These are phyloP conservation scores for Ophiostoma sp. DNA, from an alignment of 2,329 filamentous ascomycete genomes.

Conservation along the genomic window DNA sequence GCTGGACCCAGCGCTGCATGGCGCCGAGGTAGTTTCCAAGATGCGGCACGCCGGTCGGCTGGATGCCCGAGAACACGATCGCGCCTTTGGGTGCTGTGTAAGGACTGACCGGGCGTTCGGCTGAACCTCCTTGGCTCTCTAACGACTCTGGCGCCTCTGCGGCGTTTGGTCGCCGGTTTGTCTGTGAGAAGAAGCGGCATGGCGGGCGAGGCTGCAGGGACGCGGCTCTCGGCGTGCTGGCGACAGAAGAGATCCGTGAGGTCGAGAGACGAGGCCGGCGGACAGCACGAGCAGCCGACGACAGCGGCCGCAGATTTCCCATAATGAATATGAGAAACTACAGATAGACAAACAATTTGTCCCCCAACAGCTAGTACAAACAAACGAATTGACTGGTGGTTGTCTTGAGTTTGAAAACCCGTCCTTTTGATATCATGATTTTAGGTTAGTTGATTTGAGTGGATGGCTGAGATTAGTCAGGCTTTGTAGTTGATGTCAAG, in stretches of 20 bases:
- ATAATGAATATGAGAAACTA: background rate
- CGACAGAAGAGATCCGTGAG: background rate
- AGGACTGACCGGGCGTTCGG: background rate
- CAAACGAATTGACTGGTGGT: too few relatives aligned
- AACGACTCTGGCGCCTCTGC: too few relatives aligned
- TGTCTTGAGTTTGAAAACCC: background rate
- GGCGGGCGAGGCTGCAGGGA: background rate
- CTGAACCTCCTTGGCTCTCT: background rate
- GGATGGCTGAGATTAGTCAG: background rate
- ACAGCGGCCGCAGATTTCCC: background rate
- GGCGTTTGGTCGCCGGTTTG: background rate
- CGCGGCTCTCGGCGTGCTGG: background rate
- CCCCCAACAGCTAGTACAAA: too few relatives aligned
- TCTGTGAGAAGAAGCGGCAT: constrained; percentile 1
- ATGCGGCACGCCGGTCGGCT: constrained; percentile 90
- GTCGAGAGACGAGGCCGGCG: background rate
- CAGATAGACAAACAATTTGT: too few relatives aligned
- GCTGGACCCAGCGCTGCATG: constrained; percentile 73
- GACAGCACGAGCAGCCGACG: background rate
- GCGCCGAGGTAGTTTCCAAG: constrained; percentile 94
- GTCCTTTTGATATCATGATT: background rate
- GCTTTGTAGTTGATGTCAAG: too few relatives aligned
- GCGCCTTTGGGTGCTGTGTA: constrained; percentile 21
- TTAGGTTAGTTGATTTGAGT: background rate
- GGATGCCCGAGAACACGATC: constrained; percentile 89